phyloP scores from a whole-genome alignment of 305 asterid species.

The Withania somnifera region DNA sequence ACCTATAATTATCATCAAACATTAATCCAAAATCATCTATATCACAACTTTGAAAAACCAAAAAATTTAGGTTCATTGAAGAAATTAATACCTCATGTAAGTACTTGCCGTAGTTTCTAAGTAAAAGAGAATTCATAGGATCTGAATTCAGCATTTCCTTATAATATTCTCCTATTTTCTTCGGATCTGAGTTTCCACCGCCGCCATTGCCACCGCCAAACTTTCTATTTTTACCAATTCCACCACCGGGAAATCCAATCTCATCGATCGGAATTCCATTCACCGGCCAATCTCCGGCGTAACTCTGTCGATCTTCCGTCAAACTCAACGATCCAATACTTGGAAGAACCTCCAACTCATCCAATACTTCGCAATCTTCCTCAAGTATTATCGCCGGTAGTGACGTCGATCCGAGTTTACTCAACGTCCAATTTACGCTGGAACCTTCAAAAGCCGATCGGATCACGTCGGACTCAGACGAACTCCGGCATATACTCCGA shows the following conservation, averaged over 20 bases:
- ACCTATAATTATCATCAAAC: slow-evolving; percentile 18
- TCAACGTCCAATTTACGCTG: slow-evolving; percentile 1
- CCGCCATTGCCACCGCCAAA: slow-evolving; percentile 24
- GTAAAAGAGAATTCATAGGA: slow-evolving; percentile 36
- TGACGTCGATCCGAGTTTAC: slow-evolving; percentile 21
- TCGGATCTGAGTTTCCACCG: slow-evolving; percentile 13
- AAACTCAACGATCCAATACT: slow-evolving; percentile 4
- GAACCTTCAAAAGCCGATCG: slow-evolving; percentile 17
- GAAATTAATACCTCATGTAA: slow-evolving; percentile 55
- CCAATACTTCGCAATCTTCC: slow-evolving; percentile 9
- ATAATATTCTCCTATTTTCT: slow-evolving; percentile 32
- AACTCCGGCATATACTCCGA: slow-evolving; percentile 24
- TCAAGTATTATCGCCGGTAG: slow-evolving; percentile 22
- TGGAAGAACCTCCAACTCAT: background rate
- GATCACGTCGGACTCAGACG: slow-evolving; percentile 26
- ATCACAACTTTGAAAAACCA: background rate
- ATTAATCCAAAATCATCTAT: background rate
- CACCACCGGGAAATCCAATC: slow-evolving; percentile 34
- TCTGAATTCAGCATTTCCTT: slow-evolving; percentile 33
- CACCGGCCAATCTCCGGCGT: slow-evolving; percentile 5
- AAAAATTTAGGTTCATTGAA: too few species aligned
- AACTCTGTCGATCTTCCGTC: slow-evolving; percentile 1
- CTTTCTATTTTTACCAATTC: slow-evolving; percentile 27
- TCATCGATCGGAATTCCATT: slow-evolving; percentile 17
- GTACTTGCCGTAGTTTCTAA: slow-evolving; percentile 56